Evolutionary conservation across 2,329 filamentous ascomycete species (phyloP), one percentile per base, ranked within the genome.

Genomic region (Neopestalotiopsis rosae): DNA sequence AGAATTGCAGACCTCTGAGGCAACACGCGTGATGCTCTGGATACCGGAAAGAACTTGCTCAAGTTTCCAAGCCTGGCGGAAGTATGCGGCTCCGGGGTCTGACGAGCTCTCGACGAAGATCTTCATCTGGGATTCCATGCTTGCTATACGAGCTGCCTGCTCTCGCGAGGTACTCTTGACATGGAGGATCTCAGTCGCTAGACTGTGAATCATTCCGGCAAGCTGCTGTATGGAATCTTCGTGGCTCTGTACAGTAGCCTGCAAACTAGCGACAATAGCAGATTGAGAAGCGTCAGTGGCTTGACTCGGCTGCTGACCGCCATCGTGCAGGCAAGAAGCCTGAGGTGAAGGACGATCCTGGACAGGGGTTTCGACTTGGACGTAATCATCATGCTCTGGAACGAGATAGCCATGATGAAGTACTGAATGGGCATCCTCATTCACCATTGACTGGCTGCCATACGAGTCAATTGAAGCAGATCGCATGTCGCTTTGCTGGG

Each of bases 181-280:
- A 9, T 58, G 30, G 13, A 45, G 34, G 7, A 72, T 34, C 32
- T 72, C 68, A 32, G 63, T 20, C 5, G 12, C 49, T 24, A 72
- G 49, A 4, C 13, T 24, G n/a, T 61, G 14, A 20, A 69, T 49
- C 7, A 32, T 49, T 13, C 61, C 34, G 9, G 61, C 57, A 3
- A 71, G 64, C 13, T 40, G 34, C 17, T 32, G 10, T n/a, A 69
- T 32, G 5, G 66, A 38, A 13, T 52, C 17, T 17, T 58, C 28
- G 5, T 17, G 34, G 28, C 34, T 56, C 17, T 61, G 28, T 13
- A 69, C 17, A 40, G 67, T 52, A 34, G 45, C 17, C 20, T 56
- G 20, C 20, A 68, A 52, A 20, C 67, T 24, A 30, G 59, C 49
- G 12, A 34, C 42, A 57, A n/a, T 14, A 2, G 52, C 28, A 34